phyloP scores from a whole-genome alignment of 2,329 filamentous ascomycete species.

The Trichoderma aggressivum region DNA sequence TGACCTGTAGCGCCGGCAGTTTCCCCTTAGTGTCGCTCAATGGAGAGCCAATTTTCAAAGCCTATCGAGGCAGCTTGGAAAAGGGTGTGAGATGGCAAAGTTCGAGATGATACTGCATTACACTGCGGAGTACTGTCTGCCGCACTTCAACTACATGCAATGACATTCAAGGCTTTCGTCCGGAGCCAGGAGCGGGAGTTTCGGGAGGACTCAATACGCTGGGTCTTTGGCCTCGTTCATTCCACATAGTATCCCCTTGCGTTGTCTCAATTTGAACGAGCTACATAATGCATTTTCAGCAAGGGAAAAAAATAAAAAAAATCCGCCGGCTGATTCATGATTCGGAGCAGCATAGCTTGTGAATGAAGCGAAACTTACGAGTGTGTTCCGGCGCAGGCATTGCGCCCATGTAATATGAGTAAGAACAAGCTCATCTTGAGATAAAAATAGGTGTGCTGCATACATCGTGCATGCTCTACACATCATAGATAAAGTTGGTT shows the following conservation, averaged over 20 bases:
- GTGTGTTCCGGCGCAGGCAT: not conserved
- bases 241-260: not conserved
- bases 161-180: no score
- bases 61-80: no score
- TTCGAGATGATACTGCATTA: not conserved
- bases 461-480: not conserved
- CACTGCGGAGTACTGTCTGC: no score
- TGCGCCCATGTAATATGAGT: not conserved
- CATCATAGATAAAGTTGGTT: not conserved
- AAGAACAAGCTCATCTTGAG: not conserved
- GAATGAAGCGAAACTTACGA: not conserved
- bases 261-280: not conserved
- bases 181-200: not conserved
- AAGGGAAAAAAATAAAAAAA: no score
- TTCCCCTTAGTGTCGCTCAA: not conserved
- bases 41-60: no score
- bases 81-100: no score
- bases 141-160: no score
- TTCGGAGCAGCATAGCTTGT: not conserved
- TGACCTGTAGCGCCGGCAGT: not conserved
- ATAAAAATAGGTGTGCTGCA: not conserved
- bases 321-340: no score
- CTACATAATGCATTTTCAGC: no score
- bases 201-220: not conserved
- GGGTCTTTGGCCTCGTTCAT: no score